Evolutionary conservation across 495 filamentous ascomycete genomes (phyloP).

Genomic region (Clohesyomyces aquaticus): DNA sequence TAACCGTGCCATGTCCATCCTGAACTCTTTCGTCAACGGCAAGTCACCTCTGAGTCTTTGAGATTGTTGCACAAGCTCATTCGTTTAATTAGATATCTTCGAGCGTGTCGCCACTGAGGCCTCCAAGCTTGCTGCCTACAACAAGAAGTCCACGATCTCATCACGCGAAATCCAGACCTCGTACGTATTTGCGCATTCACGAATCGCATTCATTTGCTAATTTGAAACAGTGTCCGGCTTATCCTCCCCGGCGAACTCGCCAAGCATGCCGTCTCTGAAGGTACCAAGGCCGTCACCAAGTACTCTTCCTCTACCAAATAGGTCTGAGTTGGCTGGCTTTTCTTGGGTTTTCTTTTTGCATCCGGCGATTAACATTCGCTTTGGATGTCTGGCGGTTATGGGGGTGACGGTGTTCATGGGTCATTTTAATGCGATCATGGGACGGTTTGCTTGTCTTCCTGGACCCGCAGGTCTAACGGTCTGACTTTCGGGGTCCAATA

Average conservation of each 20-base stretch:
- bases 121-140: conserved; percentile 98
- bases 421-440: conserved; percentile 52
- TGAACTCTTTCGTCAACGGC: conserved; percentile 99
- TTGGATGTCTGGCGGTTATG: conserved; percentile 37
- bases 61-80: background rate
- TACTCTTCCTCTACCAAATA: conserved; percentile 99
- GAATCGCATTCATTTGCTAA: conserved; percentile 15
- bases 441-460: conserved; percentile 43
- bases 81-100: conserved; percentile 79
- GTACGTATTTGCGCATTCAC: conserved; percentile 50
- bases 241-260: conserved; percentile 98
- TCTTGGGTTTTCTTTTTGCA: conserved; percentile 35
- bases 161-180: conserved; percentile 99
- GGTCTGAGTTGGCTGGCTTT: conserved; percentile 25
- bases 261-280: conserved; percentile 99
- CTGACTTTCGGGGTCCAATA: conserved; percentile 34
- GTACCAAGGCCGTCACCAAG: conserved; percentile 99
- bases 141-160: conserved; percentile 99
- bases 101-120: conserved; percentile 99
- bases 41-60: conserved; percentile 48
- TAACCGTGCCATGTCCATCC: conserved; percentile 98
- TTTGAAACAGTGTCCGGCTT: conserved; percentile 69
- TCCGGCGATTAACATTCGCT: conserved; percentile 29
- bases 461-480: conserved; percentile 32
- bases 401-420: conserved; percentile 44